A percentile compares a stretch with the other conserved stretches of the same genome.
phyloP scores from a whole-genome alignment of 768 basidiomycete genomes.

The Ramaria rubella region DNA sequence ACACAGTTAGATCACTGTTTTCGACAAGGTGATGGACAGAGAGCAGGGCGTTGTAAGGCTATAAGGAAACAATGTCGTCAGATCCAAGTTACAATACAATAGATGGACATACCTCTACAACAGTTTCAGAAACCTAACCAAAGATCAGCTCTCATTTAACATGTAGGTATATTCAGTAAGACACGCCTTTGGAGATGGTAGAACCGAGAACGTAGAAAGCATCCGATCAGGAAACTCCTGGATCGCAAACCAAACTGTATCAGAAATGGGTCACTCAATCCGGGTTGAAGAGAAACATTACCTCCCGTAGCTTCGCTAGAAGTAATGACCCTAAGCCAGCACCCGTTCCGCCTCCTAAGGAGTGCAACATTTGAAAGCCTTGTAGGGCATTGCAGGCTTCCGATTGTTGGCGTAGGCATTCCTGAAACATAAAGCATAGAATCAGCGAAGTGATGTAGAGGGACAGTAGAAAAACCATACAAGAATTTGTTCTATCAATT shows the following conservation, averaged over 20 bases:
- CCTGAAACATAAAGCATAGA: slow-evolving; percentile 32
- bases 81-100: not conserved
- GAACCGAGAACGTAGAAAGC: slow-evolving; percentile 46
- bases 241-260: slow-evolving; percentile 10
- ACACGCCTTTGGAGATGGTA: slow-evolving; percentile 52
- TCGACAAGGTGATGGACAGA: slow-evolving; percentile 88
- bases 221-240: slow-evolving; percentile 52
- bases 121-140: slow-evolving; percentile 38
- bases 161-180: not conserved
- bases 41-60: slow-evolving; percentile 81
- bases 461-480: slow-evolving; percentile 27
- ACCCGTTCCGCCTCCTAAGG: slow-evolving; percentile 88
- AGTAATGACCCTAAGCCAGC: slow-evolving; percentile 79
- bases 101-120: slow-evolving; percentile 40
- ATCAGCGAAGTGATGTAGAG: not conserved
- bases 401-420: slow-evolving; percentile 70
- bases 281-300: slow-evolving; percentile 21
- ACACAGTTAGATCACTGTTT: slow-evolving; percentile 76
- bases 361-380: slow-evolving; percentile 86
- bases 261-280: not conserved
- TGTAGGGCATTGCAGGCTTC: slow-evolving; percentile 83
- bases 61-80: not conserved
- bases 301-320: slow-evolving; percentile 77
- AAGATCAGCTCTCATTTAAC: not conserved
- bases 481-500: slow-evolving; percentile 80